Evolutionary conservation across 2,329 filamentous ascomycete genomes (phyloP), one percentile per base, ranked within the genome.

Genomic region (Cercospora sp.): DNA sequence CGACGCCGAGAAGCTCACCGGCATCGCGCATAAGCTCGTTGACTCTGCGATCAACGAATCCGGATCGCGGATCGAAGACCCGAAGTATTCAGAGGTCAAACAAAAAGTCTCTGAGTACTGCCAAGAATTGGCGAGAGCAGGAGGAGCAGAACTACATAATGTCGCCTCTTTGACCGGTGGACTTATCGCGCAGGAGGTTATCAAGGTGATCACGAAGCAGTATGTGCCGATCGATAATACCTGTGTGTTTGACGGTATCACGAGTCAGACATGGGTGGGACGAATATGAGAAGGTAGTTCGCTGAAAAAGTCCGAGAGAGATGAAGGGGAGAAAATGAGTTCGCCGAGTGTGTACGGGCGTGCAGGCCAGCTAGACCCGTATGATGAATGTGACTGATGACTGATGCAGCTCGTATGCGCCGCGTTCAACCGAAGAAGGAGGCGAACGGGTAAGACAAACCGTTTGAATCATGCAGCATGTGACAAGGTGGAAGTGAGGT

Each of bases 161-260:
- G 91, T 96, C 65, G 91, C 94, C 33, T 90, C 94, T 28, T 82
- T 97, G 65, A 91, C 90, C 1, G 96, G 95, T 31, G 96, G 95
- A 3, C 91, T 99, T 83, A 91, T 96, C 59, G 93, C 94, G n/a
- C 96, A 99, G 80, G 95, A 99, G 82, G 88, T 94, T 70, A 96
- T 99, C 82, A 99, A 99, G 78, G 86, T 88, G 79, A 87, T 94
- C 55, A 90, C 88, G n/a, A 84, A 85, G 74, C 88, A 90, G 78
- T 90, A 90, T 75, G 82, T 89, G 10, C 88, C 88, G 1, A 81
- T 89, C 8, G 86, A 89, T 76, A 89, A 89, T 68, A 87, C 85
- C 0, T 89, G 87, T 73, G 77, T 89, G 26, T 89, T 89, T 72
- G 87, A 90, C 74, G 88, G 88, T 1, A 82, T 89, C 2, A 81